Percentiles rank a stretch among this genome's conserved stretches.
Evolutionary conservation across 257 asterid genomes (phyloP).

Genomic region (Vinca minor): DNA sequence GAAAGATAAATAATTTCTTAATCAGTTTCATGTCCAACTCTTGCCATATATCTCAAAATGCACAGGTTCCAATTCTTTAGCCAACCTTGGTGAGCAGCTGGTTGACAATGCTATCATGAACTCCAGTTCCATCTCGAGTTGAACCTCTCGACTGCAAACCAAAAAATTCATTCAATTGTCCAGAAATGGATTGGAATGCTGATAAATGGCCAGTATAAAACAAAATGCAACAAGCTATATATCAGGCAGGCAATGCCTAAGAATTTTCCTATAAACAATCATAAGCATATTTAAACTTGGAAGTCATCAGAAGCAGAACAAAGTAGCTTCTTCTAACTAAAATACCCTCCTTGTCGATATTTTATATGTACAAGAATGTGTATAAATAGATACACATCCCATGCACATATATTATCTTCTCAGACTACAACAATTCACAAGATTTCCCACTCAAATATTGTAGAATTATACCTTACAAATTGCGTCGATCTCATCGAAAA

Average conservation of each 20-base stretch:
- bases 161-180: conserved; percentile 17
- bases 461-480: conserved; percentile 76
- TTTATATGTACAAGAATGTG: neutral
- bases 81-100: conserved; percentile 98
- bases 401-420: neutral
- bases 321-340: neutral
- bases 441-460: conserved; percentile 11
- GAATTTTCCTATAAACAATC: neutral
- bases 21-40: neutral
- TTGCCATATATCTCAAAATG: conserved; percentile 13
- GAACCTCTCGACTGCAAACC: conserved; percentile 91
- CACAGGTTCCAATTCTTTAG: conserved; percentile 18
- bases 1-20: conserved; percentile 23
- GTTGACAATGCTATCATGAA: conserved; percentile 96
- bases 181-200: neutral
- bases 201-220: neutral
- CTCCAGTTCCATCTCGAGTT: conserved; percentile 99
- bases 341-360: neutral
- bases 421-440: neutral
- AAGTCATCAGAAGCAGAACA: conserved; percentile 2
- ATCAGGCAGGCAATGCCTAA: neutral
- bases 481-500: conserved; percentile 99
- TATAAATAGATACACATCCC: neutral
- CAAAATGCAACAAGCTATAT: neutral
- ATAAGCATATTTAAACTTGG: neutral